Conservation (phyloP, 164 flowering plant species). For the Litsea cubeba region DNA sequence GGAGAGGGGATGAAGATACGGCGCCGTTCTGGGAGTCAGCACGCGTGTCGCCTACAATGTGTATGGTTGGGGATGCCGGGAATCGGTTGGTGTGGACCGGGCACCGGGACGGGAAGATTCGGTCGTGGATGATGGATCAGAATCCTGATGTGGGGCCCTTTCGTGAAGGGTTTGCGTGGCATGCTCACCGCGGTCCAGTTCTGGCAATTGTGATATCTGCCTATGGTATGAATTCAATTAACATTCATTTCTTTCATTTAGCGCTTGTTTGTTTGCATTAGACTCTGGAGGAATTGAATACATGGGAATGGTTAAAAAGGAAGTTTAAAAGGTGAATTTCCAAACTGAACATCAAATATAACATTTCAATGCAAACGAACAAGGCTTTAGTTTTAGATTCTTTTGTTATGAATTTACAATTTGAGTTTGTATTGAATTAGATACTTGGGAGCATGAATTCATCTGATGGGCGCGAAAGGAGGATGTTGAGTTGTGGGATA, state of each 20-base stretch:
- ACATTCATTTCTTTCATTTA: not conserved
- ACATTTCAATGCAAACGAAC: not conserved
- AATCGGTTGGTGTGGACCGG: constrained; percentile 83
- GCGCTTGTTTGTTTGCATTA: no score
- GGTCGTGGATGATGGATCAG: constrained; percentile 90
- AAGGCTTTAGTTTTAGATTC: no score
- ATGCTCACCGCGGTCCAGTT: constrained; percentile 79
- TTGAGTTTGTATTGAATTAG: no score
- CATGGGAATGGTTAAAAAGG: no score
- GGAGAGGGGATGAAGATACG: constrained; percentile 75
- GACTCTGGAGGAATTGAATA: no score
- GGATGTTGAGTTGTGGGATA: no score
- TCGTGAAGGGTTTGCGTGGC: constrained; percentile 73
- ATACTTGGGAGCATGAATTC: no score
- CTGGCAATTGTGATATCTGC: constrained; percentile 60
- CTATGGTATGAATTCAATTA: constrained; percentile 42
- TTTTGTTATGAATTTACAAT: no score
- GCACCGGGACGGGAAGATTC: constrained; percentile 93
- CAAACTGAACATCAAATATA: no score
- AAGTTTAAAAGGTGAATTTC: no score
- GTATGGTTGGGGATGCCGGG: constrained; percentile 60
- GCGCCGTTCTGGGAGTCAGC: constrained; percentile 69
- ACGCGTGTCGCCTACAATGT: constrained; percentile 47
- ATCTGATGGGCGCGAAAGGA: no score
- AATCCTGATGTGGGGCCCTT: constrained; percentile 35